These are phyloP conservation scores for Arabidopsis lyrata DNA, from an alignment of 441 rosid genomes.

Conservation along the genomic window DNA sequence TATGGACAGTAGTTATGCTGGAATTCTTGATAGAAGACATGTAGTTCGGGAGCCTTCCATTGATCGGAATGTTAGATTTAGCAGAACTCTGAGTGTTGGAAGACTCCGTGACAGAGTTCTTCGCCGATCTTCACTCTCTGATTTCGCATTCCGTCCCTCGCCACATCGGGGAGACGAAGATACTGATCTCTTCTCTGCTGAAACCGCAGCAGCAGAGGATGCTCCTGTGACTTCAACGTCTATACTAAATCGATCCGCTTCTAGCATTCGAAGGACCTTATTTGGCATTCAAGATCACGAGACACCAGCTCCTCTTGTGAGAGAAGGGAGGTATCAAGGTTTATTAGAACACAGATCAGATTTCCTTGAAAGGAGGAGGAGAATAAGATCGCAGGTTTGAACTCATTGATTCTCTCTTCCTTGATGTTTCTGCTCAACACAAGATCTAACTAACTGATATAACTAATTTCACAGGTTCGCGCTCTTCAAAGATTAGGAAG, in stretches of 20 bases:
- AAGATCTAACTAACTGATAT: constrained; percentile 38
- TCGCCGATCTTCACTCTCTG: constrained; percentile 79
- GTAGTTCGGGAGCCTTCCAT: constrained; percentile 66
- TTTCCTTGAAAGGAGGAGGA: constrained; percentile 90
- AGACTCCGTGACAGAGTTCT: constrained; percentile 98
- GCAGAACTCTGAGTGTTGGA: constrained; percentile 96
- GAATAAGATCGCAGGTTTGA: constrained; percentile 96
- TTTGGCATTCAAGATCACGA: constrained; percentile 64
- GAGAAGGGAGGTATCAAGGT: constrained; percentile 87
- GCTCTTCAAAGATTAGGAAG: constrained; percentile 96
- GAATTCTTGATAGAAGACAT: constrained; percentile 63
- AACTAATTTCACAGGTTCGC: constrained; percentile 64
- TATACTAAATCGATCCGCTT: constrained; percentile 55
- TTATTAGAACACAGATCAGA: constrained; percentile 88
- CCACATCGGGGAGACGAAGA: constrained; percentile 62
- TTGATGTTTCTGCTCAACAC: constrained; percentile 25
- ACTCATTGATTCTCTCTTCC: not conserved
- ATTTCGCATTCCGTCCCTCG: constrained; percentile 59
- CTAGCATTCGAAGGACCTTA: constrained; percentile 55
- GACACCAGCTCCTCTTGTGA: constrained; percentile 64
- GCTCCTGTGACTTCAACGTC: constrained; percentile 47
- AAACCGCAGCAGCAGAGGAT: constrained; percentile 53
- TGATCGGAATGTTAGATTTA: constrained; percentile 85
- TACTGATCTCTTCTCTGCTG: constrained; percentile 53
- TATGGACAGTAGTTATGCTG: constrained; percentile 53